Base-by-base conservation (phyloP, 805 yeast species). In the Saccharomycopsis oosterbeekiorum region DNA sequence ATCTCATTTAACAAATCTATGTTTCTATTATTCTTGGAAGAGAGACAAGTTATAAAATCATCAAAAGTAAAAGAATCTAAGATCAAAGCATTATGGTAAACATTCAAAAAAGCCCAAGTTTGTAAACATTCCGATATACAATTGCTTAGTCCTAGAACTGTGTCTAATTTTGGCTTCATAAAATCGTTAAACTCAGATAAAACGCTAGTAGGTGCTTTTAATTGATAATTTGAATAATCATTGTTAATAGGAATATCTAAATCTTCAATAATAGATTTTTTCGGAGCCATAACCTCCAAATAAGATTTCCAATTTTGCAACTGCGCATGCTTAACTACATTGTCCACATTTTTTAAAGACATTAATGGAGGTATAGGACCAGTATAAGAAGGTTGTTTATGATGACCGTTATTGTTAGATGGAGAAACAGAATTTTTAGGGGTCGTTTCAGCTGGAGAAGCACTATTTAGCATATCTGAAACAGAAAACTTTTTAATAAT, bases 61-160 rank as follows among this genome's bases (percentile, higher is more conserved):
- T 89, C 97, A 73, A 87, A 88, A 0, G 93, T 85, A 67, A 88
- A 85, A 0, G 86, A 80, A 67, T 86, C 90, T n/a, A 90, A 72
- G 4, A 79, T 69, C 39, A 89, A 73, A 0, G 89, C 83, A 41
- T 78, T 78, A 66, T 84, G 82, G 70, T 84, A 89, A 58, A 88
- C 78, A 69, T 88, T 88, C 36, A 89, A 71, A 67, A 89, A 90
- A 1, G 82, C 75, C 96, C 96, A 90, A 2, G 80, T 70, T 67
- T 88, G 92, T 26, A 90, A 69, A 0, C 86, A 79, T 57, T 80
- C 81, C 57, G 68, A 60, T 0, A 68, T 66, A 29, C 59, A 63
- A 4, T 57, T 59, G 8, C 69, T 67, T 5, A 59, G 57, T 39
- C 59, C 63, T 4, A 53, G 34, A 11, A 56, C 53, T 15, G 36